Conservation (phyloP, 495 filamentous ascomycete species). For the Hapsidospora chrysogenum region DNA sequence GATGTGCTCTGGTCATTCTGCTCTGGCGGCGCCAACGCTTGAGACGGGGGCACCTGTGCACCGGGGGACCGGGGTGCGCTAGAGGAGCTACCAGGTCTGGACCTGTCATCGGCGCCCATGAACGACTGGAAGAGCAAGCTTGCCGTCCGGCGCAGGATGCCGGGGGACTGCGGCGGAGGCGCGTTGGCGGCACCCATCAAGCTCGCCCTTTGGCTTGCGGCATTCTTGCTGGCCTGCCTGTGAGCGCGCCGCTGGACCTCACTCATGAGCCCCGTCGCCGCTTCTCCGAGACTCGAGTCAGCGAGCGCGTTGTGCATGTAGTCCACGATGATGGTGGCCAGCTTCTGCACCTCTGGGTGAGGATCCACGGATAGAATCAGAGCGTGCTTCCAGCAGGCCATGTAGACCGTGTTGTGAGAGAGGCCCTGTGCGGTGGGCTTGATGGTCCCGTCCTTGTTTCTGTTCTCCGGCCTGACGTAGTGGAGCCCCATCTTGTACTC, state of each 20-base stretch:
- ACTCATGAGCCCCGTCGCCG: constrained; percentile 56
- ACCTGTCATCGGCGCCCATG: constrained; percentile 32
- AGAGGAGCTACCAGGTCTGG: constrained; percentile 10
- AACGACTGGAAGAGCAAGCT: constrained; percentile 36
- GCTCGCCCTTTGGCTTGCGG: constrained; percentile 20
- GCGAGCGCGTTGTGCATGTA: constrained; percentile 63
- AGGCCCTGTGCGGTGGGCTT: constrained; percentile 34
- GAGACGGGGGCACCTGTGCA: constrained; percentile 36
- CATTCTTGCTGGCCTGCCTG: constrained; percentile 30
- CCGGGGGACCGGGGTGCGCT: constrained; percentile 25
- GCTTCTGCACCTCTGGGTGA: constrained; percentile 79
- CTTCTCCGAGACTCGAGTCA: constrained; percentile 52
- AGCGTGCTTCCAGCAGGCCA: constrained; percentile 85
- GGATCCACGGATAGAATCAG: constrained; percentile 84
- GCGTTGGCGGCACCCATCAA: constrained; percentile 19
- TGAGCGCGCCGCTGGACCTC: constrained; percentile 49
- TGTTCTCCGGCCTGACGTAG: constrained; percentile 30
- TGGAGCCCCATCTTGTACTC: constrained; percentile 40
- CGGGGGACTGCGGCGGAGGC: constrained; percentile 24
- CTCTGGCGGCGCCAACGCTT: constrained; percentile 48
- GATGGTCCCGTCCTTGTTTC: constrained; percentile 31
- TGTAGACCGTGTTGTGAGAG: constrained; percentile 76
- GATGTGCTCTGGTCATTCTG: constrained; percentile 54
- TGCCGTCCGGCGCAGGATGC: constrained; percentile 33
- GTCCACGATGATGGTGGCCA: constrained; percentile 68